Percentiles rank a stretch among this genome's conserved stretches.
phyloP scores from a whole-genome alignment of 345 rosid species.

The Linum lewisii region DNA sequence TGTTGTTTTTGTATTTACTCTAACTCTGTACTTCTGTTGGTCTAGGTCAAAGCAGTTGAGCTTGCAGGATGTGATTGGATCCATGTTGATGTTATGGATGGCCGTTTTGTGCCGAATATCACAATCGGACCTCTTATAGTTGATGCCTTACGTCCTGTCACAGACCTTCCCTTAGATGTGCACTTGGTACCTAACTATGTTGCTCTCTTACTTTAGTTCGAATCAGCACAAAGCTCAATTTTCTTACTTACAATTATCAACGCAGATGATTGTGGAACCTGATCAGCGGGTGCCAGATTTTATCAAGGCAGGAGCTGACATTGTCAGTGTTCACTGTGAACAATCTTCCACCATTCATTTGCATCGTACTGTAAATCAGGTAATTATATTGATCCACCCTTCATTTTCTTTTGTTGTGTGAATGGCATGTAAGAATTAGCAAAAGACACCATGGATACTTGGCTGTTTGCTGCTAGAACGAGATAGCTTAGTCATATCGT shows the following conservation, averaged over 20 bases:
- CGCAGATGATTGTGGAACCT: slow-evolving; percentile 96
- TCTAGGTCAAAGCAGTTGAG: slow-evolving; percentile 86
- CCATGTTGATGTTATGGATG: slow-evolving; percentile 98
- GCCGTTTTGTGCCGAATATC: slow-evolving; percentile 96
- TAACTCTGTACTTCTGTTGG: slow-evolving; percentile 16
- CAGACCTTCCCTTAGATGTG: slow-evolving; percentile 94
- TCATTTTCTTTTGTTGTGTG: slow-evolving; percentile 1
- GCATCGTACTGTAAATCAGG: slow-evolving; percentile 83
- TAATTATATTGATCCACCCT: slow-evolving; percentile 17
- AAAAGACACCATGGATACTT: neutral
- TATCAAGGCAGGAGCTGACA: slow-evolving; percentile 98
- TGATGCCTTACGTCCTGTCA: slow-evolving; percentile 87
- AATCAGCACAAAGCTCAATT: slow-evolving; percentile 4
- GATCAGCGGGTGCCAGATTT: slow-evolving; percentile 90
- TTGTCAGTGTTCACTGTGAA: slow-evolving; percentile 94
- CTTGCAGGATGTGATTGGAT: slow-evolving; percentile 95
- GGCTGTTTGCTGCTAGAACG: neutral
- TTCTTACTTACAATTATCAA: slow-evolving; percentile 12
- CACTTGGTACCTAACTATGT: slow-evolving; percentile 55
- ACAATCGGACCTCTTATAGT: slow-evolving; percentile 96
- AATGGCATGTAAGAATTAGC: neutral
- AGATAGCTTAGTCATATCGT: neutral
- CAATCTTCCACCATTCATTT: slow-evolving; percentile 90
- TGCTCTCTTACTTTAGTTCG: neutral
- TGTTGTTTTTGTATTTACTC: neutral